Base-by-base conservation (phyloP, 129 eudicot species). In the Helianthus tuberosus region DNA sequence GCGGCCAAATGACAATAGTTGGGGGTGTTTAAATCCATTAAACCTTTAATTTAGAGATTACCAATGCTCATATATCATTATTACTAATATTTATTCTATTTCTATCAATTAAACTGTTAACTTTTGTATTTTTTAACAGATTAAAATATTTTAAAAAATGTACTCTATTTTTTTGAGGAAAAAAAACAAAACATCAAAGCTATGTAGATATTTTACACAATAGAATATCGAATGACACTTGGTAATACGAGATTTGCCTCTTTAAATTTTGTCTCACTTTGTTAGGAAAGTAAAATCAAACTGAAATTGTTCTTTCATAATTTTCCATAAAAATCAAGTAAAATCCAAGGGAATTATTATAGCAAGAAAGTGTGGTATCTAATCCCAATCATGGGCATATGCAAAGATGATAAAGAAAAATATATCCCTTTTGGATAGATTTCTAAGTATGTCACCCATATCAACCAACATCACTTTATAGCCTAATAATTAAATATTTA, bases 371-470 rank as follows among this genome's bases (percentile, higher is more conserved):
- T 63, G 77, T 71, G 77, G 82, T 15, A 78, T 78, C 82, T 78
- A 78, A 78, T 78, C 82, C 77, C 59, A 71, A 71, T 71, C 66
- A 71, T 78, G 77, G 82, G 77, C 77, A 71, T 52, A 69, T 77
- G 77, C 58, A 63, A 78, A 71, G 58, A 78, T 63, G 82, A 77
- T 77, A 68, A 51, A 59, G 71, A 68, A 55, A 76, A 12, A 23
- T 32, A 52, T 65, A 68, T 77, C 57, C 60, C 59, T 27, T 75
- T 39, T 47, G 70, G 74, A 68, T 77, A 61, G 36, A 12, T 75
- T 61, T 38, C 62, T 12, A 62, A 29, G 25, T 49, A 44, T 66
- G 64, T 55, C 61, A 54, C 66, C 66, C 79, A 64, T 65, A 17
- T 27, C 68, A 36, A 74, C 51, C 49, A 14, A 61, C 62, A 75